Evolutionary conservation across 1,139 yeast species (phyloP).

Genomic region (Yamadazyma sp.): DNA sequence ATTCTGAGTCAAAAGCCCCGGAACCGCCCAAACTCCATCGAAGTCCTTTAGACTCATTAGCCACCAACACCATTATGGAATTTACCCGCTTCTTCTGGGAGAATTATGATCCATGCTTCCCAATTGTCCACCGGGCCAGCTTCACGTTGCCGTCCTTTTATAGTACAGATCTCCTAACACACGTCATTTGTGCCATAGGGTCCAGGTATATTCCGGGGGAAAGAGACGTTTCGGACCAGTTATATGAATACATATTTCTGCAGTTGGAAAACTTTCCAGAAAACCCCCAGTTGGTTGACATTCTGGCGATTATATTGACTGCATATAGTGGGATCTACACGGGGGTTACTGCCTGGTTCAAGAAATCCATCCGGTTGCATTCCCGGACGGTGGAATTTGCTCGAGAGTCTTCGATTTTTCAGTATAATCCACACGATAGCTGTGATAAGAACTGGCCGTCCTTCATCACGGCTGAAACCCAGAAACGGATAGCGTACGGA

Average conservation of each 20-base stretch:
- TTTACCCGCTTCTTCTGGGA: background rate
- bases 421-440: constrained; percentile 1
- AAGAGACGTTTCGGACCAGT: background rate
- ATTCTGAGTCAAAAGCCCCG: background rate
- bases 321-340: background rate
- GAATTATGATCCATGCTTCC: constrained; percentile 1
- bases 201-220: background rate
- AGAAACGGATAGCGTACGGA: constrained; percentile 1
- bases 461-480: constrained; percentile 1
- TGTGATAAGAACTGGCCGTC: constrained; percentile 1
- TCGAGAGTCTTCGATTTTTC: constrained; percentile 1
- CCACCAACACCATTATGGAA: background rate
- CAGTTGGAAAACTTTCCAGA: background rate
- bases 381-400: background rate
- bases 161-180: background rate
- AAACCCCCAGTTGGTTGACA: background rate
- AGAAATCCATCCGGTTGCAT: background rate
- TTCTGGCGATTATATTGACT: constrained; percentile 2
- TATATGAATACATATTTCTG: background rate
- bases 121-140: constrained; percentile 1
- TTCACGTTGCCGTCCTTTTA: background rate
- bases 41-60: background rate
- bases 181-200: constrained; percentile 3
- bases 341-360: constrained; percentile 2
- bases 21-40: background rate